Conservation (phyloP, 331 rosid species). For the Telfairia occidentalis region DNA sequence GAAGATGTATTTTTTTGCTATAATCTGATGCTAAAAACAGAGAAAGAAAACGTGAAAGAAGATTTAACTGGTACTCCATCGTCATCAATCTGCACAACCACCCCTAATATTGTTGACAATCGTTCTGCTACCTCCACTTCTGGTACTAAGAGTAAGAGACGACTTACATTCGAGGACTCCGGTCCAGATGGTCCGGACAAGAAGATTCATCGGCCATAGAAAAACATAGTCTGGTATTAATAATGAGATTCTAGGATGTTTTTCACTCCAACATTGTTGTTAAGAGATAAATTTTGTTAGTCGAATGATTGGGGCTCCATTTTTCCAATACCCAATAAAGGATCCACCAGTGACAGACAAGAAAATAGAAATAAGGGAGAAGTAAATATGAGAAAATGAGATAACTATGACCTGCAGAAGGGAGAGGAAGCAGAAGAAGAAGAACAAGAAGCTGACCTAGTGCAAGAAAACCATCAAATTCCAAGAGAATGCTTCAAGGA, state of each 20-base stretch:
- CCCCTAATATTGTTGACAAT: conserved; percentile 37
- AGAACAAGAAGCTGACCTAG: conserved; percentile 18
- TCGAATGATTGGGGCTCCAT: conserved; percentile 57
- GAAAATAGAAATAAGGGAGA: conserved; percentile 27
- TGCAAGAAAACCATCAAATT: conserved; percentile 22
- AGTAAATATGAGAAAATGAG: conserved; percentile 34
- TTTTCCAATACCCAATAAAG: conserved; percentile 44
- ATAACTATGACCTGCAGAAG: conserved; percentile 31
- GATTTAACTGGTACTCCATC: conserved; percentile 17
- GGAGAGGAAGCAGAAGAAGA: conserved; percentile 22
- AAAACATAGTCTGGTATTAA: conserved; percentile 19
- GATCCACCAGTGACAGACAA: conserved; percentile 37
- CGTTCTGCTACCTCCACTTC: conserved; percentile 23
- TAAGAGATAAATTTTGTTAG: conserved; percentile 21
- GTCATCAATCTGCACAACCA: conserved; percentile 18
- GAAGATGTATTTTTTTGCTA: conserved; percentile 46
- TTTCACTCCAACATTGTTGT: conserved; percentile 9
- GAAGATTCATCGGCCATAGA: conserved; percentile 37
- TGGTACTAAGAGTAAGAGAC: conserved; percentile 47
- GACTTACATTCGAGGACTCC: conserved; percentile 43
- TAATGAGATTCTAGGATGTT: conserved; percentile 39
- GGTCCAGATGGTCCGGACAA: conserved; percentile 30
- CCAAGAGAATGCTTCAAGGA: conserved; percentile 36
- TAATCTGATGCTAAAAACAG: conserved; percentile 45
- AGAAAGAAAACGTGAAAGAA: conserved; percentile 35